These are phyloP conservation scores for Cinnamomum micranthum DNA, from an alignment of 164 flowering plant genomes.

Conservation along the genomic window DNA sequence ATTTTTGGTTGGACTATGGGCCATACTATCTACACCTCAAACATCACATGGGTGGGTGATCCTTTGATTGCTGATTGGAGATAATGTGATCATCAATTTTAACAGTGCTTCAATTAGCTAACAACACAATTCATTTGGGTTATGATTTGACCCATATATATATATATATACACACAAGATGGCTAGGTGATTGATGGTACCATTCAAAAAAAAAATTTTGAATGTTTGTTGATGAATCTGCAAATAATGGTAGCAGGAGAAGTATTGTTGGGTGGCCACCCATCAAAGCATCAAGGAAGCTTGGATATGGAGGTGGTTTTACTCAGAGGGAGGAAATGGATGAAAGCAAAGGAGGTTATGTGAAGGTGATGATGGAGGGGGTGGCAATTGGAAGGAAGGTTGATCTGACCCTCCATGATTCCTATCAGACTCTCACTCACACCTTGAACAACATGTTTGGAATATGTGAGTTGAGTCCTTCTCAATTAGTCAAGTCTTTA, in stretches of 20 bases:
- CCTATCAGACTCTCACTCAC: slow-evolving; percentile 33
- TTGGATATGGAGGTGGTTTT: slow-evolving; percentile 3
- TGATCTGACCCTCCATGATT: slow-evolving; percentile 32
- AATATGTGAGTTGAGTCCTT: slow-evolving; percentile 27
- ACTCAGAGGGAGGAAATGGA: background rate
- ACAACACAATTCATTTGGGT: background rate
- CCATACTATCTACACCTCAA: too few species aligned
- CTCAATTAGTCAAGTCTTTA: background rate
- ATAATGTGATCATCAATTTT: too few species aligned
- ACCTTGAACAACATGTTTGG: slow-evolving; percentile 46
- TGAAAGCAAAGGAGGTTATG: slow-evolving; percentile 10
- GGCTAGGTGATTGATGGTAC: background rate
- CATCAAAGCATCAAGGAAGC: slow-evolving; percentile 36
- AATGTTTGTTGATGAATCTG: background rate
- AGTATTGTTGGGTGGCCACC: slow-evolving; percentile 52
- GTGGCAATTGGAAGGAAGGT: slow-evolving; percentile 55
- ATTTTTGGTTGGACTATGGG: background rate
- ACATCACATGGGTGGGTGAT: too few species aligned
- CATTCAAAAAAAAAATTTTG: background rate
- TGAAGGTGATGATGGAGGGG: slow-evolving; percentile 80
- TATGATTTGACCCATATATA: background rate
- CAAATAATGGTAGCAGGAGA: slow-evolving; percentile 2
- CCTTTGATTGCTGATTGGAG: background rate
- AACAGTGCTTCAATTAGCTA: background rate
- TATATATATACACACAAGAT: too few species aligned